Evolutionary conservation across 1,284 basidiomycete genomes (phyloP), one percentile per base, ranked within the genome.

Genomic region (Calocybe gambosa): DNA sequence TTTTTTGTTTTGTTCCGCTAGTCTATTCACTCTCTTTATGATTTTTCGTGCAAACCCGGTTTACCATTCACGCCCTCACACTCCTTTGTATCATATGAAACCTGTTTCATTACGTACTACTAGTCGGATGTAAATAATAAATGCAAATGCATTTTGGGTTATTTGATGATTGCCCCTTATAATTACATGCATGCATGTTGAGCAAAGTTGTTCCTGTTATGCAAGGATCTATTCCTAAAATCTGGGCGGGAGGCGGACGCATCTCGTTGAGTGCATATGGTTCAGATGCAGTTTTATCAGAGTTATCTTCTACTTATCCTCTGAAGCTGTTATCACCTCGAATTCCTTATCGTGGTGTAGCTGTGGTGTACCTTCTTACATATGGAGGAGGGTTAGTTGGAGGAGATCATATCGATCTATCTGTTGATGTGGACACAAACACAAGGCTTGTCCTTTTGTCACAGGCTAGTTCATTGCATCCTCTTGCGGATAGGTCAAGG

Each of bases 311-410:
- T 37, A 76, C 82, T 2, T 98, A 97, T 62, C 94, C 94, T 2
- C 74, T 98, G 57, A 97, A 97, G 67, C 77, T 98, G 18, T 73
- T 97, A 50, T 83, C 89, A 2, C 90, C 93, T 1, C 72, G 71
- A 46, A 62, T 75, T 18, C 53, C 62, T 9, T 67, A 69, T 36
- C 61, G 68, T 33, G 63, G 69, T 16, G 73, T 93, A 12, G 84
- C 80, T 5, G 71, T 87, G 39, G 79, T 85, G 16, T 98, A 97
- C 60, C 70, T 92, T 21, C 68, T 97, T 43, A 84, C 82, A 18
- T 98, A 98, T 56, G 95, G 95, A 1, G 95, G 95, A 10, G 95
- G 95, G 0, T 76, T 98, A 3, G 90, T 99, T 21, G 82, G 85
- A 4, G 94, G 94, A 0, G 95, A 99, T 67, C 65, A 70, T 31